Percentiles rank a stretch among this genome's conserved stretches.
Evolutionary conservation across 2,329 filamentous ascomycete species (phyloP).

Genomic region (Claviceps lovelessii): DNA sequence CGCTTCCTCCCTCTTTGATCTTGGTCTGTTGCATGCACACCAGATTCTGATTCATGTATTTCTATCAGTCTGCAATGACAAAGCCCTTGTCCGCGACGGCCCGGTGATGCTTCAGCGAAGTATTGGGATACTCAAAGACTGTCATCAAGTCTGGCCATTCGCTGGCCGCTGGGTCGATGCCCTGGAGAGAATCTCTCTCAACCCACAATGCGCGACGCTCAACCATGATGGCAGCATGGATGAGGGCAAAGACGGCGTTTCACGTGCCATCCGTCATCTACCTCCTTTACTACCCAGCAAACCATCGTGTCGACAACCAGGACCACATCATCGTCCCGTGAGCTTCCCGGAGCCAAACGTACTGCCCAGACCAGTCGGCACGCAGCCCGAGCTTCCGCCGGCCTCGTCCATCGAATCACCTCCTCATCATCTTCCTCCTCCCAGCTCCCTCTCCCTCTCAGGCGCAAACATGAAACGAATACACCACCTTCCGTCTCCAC

Average conservation of each 20-base stretch:
- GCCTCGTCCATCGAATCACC: constrained; percentile 7
- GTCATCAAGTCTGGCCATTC: constrained; percentile 37
- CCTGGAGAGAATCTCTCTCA: constrained; percentile 31
- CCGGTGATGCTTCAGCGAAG: constrained; percentile 32
- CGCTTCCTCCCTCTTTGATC: not conserved
- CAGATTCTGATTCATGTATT: not conserved
- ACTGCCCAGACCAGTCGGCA: constrained; percentile 10
- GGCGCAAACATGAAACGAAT: not conserved
- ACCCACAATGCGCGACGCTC: constrained; percentile 25
- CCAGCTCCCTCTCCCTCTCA: not conserved
- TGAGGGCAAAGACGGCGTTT: constrained; percentile 26
- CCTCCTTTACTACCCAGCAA: constrained; percentile 4
- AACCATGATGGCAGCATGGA: constrained; percentile 35
- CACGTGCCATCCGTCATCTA: constrained; percentile 11
- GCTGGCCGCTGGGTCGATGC: constrained; percentile 38
- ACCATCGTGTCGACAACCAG: not conserved
- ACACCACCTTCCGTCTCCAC: constrained; percentile 4
- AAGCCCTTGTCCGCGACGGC: constrained; percentile 24
- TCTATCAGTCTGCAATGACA: constrained; percentile 28
- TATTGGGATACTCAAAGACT: constrained; percentile 31
- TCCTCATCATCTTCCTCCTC: constrained; percentile 3
- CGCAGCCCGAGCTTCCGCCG: constrained; percentile 11
- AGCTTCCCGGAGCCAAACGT: constrained; percentile 8
- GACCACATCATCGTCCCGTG: constrained; percentile 2
- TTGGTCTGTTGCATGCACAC: not conserved